phyloP scores from a whole-genome alignment of 2,329 filamentous ascomycete species.

The Hymenoscyphus scutula region DNA sequence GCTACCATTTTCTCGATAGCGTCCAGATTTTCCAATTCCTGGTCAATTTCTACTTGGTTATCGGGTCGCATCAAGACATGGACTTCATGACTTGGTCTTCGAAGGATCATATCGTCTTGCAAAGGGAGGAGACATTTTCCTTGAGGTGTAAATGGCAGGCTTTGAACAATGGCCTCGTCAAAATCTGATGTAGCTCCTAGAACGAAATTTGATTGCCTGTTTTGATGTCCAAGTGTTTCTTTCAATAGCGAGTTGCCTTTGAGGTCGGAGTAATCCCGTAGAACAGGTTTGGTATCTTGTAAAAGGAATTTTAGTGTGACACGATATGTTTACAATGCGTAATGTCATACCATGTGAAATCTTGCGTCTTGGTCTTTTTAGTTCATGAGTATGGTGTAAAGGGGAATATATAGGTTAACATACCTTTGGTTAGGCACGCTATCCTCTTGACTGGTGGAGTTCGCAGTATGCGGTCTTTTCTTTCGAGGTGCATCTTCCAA shows the following conservation, averaged over 20 bases:
- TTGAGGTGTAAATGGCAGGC: background rate
- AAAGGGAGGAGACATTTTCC: background rate
- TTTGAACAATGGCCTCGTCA: background rate
- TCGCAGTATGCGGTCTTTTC: background rate
- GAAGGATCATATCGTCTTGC: background rate
- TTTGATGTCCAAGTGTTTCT: background rate
- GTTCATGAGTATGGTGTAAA: background rate
- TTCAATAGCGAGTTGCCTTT: background rate
- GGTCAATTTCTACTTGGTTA: background rate
- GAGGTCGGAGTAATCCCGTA: background rate
- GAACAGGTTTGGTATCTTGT: background rate
- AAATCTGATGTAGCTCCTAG: background rate
- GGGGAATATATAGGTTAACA: background rate
- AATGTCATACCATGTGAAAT: background rate
- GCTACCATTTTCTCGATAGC: background rate
- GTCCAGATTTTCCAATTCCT: background rate
- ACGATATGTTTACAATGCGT: background rate
- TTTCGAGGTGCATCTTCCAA: background rate
- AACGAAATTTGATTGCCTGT: background rate
- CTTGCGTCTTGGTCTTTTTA: background rate
- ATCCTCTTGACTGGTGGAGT: background rate
- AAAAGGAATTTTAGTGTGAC: background rate
- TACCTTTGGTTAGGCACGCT: background rate
- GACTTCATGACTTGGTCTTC: background rate
- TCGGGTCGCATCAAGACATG: background rate